Conservation (phyloP, 2,329 filamentous ascomycete genomes). For the Dothiorella sarmentorum region DNA sequence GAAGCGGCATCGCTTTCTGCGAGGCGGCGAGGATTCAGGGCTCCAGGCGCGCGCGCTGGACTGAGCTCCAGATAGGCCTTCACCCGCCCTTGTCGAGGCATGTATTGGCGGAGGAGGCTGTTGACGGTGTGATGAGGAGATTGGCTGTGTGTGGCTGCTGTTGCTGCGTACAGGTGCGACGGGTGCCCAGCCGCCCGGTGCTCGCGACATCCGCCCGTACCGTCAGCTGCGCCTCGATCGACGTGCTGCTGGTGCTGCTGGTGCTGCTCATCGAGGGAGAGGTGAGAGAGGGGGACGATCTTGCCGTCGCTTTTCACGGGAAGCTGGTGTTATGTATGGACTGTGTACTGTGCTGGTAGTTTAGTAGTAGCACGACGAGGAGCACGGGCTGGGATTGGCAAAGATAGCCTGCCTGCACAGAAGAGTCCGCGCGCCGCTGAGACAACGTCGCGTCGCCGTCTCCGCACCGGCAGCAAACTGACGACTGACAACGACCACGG, state of each 20-base stretch:
- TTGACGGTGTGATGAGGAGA: neutral
- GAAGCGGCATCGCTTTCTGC: conserved; percentile 1
- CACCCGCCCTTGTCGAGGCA: conserved; percentile 10
- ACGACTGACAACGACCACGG: conserved; percentile 7
- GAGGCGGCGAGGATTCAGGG: neutral
- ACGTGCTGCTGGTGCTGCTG: neutral
- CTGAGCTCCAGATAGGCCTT: neutral
- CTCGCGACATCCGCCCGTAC: neutral
- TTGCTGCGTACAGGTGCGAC: conserved; percentile 8
- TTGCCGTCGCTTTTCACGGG: too few relatives aligned
- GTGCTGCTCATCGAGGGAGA: too few relatives aligned
- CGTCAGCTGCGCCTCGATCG: conserved; percentile 4
- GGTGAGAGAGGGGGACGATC: too few relatives aligned
- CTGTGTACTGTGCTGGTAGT: neutral
- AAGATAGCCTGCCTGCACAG: neutral
- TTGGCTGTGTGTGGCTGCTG: neutral
- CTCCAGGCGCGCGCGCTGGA: conserved; percentile 2
- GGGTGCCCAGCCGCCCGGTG: neutral
- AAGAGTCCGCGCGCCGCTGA: conserved; percentile 9
- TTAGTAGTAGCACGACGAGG: too few relatives aligned
- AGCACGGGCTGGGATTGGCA: conserved; percentile 4
- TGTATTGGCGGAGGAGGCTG: conserved; percentile 14
- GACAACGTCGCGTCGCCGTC: conserved; percentile 14
- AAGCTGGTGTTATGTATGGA: neutral
- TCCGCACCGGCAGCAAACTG: conserved; percentile 16